phyloP scores from a whole-genome alignment of 805 yeast genomes.

The Candida bentonensis region DNA sequence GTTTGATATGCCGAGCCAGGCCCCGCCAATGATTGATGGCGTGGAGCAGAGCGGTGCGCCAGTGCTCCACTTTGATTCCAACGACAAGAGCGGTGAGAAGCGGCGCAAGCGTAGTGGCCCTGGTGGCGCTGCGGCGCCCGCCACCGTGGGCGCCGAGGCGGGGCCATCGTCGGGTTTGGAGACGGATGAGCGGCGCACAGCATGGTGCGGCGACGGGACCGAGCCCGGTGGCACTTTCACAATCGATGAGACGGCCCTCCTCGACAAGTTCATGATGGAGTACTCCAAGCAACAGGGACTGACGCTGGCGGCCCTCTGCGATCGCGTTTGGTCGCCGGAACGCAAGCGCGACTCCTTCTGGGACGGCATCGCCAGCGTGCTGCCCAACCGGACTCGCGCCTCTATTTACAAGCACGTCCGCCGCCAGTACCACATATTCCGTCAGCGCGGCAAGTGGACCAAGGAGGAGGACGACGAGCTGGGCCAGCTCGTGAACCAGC shows the following conservation, averaged over 20 bases:
- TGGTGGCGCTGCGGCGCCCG: neutral
- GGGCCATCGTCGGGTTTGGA: neutral
- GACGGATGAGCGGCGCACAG: conserved; percentile 2
- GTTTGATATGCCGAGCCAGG: neutral
- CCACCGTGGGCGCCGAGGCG: neutral
- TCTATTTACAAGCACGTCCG: conserved; percentile 87
- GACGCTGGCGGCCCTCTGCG: conserved; percentile 57
- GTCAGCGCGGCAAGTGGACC: conserved; percentile 84
- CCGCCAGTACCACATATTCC: conserved; percentile 76
- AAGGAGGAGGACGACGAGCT: conserved; percentile 62
- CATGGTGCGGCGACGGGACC: conserved; percentile 18
- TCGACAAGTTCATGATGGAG: conserved; percentile 57
- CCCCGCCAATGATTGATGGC: neutral
- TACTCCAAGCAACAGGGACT: conserved; percentile 52
- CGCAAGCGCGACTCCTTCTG: conserved; percentile 81
- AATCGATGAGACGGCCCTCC: conserved; percentile 50
- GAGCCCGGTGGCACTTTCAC: conserved; percentile 33
- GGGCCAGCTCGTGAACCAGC: conserved; percentile 44
- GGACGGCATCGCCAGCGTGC: conserved; percentile 65
- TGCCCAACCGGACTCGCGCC: conserved; percentile 79
- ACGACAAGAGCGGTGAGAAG: neutral
- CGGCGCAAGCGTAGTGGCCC: neutral
- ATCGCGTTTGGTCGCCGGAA: conserved; percentile 76
- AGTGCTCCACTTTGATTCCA: neutral
- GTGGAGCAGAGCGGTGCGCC: neutral